Base-by-base conservation (phyloP, 2,329 filamentous ascomycete genomes). In the Colletotrichum truncatum region DNA sequence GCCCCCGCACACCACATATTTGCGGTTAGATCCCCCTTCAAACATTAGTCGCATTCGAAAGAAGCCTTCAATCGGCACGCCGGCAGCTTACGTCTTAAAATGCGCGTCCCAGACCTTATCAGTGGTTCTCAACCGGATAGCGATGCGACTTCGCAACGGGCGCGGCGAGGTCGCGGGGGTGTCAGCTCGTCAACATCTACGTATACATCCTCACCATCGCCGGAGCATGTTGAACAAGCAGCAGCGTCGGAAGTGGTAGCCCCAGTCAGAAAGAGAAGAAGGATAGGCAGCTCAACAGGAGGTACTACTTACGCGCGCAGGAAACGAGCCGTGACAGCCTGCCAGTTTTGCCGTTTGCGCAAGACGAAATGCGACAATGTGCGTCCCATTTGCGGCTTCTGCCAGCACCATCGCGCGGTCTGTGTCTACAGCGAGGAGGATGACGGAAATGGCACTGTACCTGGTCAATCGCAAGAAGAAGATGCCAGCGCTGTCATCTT, bases 271-370 rank as follows among this genome's bases (percentile, higher is more conserved):
- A 34, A 9, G 23, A n/a, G 53, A 11, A 43, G n/a, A 18, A 51
- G 4, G 16, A 51, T n/a, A 3, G 4, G 7, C n/a, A 18, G 26
- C 0, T 4, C 48, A 3, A 1, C 16, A 12, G 18, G 16, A 16
- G 23, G 25, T 1, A 4, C 6, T 4, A 3, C 48, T 16, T 43
- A 34, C 11, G 12, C 64, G 1, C 36, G 52, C 3, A 53, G 64
- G 12, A 66, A 66, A 32, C 64, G 64, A 14, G 46, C 64, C 14
- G 46, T 46, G 1, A 61, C 51, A 16, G 64, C 64, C 4, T 63
- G 63, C 43, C 32, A 62, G 9, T 62, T 66, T n/a, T 66, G 57
- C 14, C 57, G 63, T 21, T 36, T 66, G 3, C 58, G 58, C 28
- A 66, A 66, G 11, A 63, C 64, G 9, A 57, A 60, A 12, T 52